Conservation (phyloP, 108 stramenopile species). For the Cyclotella sp. region DNA sequence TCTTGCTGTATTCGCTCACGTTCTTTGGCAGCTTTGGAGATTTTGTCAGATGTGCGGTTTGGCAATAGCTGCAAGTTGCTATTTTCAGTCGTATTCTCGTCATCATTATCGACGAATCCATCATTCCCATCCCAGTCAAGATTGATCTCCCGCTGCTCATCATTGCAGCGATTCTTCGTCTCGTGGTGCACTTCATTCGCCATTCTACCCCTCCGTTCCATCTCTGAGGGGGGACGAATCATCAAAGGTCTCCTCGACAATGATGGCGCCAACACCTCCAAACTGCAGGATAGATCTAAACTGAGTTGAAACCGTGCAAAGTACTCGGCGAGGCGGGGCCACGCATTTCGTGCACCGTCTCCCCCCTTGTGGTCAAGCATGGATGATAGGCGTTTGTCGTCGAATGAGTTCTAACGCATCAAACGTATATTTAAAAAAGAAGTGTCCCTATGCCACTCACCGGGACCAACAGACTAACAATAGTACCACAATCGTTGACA, state of each 20-base stretch:
- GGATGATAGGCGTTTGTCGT: not conserved
- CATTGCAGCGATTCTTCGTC: not conserved
- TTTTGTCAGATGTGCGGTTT: not conserved
- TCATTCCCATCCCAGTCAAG: conserved; percentile 42
- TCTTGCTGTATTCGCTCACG: conserved; percentile 27
- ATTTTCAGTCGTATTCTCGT: conserved; percentile 3
- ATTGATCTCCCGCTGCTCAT: not conserved
- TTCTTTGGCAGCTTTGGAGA: conserved; percentile 31
- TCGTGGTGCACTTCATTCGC: not conserved
- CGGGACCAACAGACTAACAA: conserved; percentile 76
- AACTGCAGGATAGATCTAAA: conserved; percentile 61
- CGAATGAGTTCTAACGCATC: not conserved
- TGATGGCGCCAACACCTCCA: conserved; percentile 82
- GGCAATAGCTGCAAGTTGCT: no score
- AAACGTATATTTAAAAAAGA: conserved; percentile 13
- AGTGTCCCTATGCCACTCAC: conserved; percentile 55
- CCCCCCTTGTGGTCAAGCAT: conserved; percentile 61
- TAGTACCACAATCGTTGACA: conserved; percentile 69
- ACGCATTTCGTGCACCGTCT: conserved; percentile 55
- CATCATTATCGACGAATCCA: conserved; percentile 34
- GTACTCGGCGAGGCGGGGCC: conserved; percentile 84
- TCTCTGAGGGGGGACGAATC: conserved; percentile 57
- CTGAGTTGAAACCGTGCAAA: conserved; percentile 81
- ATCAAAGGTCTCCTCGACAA: conserved; percentile 65
- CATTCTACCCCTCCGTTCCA: conserved; percentile 18